Base-by-base conservation (phyloP, 1,284 basidiomycete genomes). In the Rugosomyces carneus region DNA sequence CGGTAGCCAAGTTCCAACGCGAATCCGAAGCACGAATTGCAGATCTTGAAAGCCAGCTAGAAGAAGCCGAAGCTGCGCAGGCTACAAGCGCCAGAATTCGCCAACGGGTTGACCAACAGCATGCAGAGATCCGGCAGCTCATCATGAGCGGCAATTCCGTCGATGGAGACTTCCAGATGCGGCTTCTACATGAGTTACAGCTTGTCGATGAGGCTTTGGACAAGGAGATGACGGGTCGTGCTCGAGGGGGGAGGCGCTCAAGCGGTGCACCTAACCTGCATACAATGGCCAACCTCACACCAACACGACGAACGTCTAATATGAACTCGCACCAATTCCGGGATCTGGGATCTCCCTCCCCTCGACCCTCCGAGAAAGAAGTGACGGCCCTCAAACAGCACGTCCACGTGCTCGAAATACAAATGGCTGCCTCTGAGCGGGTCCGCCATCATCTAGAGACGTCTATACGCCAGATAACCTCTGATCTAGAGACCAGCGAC, bases 111-210 rank as follows among this genome's bases (percentile, higher is more conserved):
- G 79, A 81, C 52, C 75, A 73, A 18, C 84, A 87, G 47, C 83
- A 86, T 55, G 75, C 75, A 18, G 84, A 88, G 54, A 75, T 88
- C 36, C 78, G 84, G 5, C 68, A 77, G 13, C 65, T 87, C 10
- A 76, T 88, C 47, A 71, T 78, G 65, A 72, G 69, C 39, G 73
- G 71, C 45, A 73, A 71, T 10, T 75, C 78, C 8, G 71, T 74
- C 39, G 84, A 88, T 49, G 73, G 76, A 32, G 67, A 72, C 4
- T 80, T 89, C 71, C 76, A 83, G 32, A 70, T 74, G 29, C 75
- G 80, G 29, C 67, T 91, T 1, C 67, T 91, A 23, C 76, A 76
- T 37, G 85, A 90, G 58, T 70, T 92, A 20, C 76, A 84, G 52
- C 60, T 72, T 13, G 73, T 76, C 0, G 84, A 87, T 51, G 78